Percentiles rank a stretch among this genome's conserved stretches.
Evolutionary conservation across 305 asterid species (phyloP).

Genomic region (Galium porrigens): DNA sequence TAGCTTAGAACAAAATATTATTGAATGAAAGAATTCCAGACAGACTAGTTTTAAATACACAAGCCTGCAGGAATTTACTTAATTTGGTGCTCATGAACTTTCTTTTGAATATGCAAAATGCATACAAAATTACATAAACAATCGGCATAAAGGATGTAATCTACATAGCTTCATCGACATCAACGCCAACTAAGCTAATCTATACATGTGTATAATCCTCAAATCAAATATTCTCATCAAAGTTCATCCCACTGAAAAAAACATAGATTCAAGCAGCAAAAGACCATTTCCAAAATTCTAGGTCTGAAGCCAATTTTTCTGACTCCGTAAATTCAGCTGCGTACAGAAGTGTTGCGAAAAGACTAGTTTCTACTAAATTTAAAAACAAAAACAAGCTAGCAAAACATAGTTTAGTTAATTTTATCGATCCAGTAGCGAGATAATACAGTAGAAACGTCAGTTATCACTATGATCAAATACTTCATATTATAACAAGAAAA

Average conservation of each 20-base stretch:
- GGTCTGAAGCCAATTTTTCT: not conserved
- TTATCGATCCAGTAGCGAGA: not conserved
- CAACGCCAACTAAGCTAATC: not conserved
- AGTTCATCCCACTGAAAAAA: not conserved
- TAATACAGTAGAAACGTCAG: not conserved
- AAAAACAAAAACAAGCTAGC: not conserved
- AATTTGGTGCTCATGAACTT: not conserved
- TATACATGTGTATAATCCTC: not conserved
- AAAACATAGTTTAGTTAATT: not conserved
- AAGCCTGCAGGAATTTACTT: not conserved
- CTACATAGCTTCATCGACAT: not conserved
- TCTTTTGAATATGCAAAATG: not conserved
- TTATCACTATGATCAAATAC: not conserved
- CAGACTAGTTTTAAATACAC: not conserved
- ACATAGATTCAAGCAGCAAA: not conserved
- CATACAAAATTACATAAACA: not conserved
- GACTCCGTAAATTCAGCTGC: not conserved
- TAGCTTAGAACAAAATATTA: not conserved
- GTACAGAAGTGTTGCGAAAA: not conserved
- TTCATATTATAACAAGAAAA: not conserved
- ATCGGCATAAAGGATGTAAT: not conserved
- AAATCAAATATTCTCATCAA: not conserved
- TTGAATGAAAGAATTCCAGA: not conserved
- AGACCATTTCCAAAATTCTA: not conserved
- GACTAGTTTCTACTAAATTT: not conserved